Base-by-base conservation (phyloP, 2,329 filamentous ascomycete species). In the Fusarium avenaceum region DNA sequence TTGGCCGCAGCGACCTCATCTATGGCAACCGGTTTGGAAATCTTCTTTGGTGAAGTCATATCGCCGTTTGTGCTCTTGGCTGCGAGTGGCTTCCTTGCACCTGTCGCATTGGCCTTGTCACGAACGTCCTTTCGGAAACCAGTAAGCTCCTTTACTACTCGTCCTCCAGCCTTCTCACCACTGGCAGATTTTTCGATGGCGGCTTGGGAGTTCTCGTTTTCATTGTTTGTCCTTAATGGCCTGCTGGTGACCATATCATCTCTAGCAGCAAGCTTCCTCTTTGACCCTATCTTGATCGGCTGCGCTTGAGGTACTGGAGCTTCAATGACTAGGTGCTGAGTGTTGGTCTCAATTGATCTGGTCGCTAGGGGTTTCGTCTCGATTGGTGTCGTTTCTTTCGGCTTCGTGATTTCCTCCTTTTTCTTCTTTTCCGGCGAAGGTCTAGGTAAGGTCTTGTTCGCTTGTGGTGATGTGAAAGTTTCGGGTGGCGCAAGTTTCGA, bases 41-140 rank as follows among this genome's bases (percentile, higher is more conserved):
- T 67, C 74, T 90, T 90, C 72, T 83, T 87, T 0, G 88, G 88
- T 3, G 89, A 89, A 30, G 81, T 80, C 43, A 90, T 73, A 67
- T 86, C 84, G 56, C 87, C 82, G 71, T 90, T 90, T 17, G 86
- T 85, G 76, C 81, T 90, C 77, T 90, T 90, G 45, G 81, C 80
- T 9, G 82, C 79, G 13, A 89, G 78, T 2, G 86, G 84, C 58
- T 82, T 85, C 49, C 86, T 82, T 35, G 76, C 67, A 22, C 74
- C 73, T 13, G 74, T 70, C 8, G 71, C 62, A n/a, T 74, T 72
- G 10, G 74, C 65, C 45, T 72, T 77, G 45, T 80, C 77, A 50
- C 76, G 76, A 5, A 70, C 70, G n/a, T 84, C 83, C 56, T 80
- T 83, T 54, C 79, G 80, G 53, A 78, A 76, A 33, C 72, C 76